Evolutionary conservation across 441 rosid genomes (phyloP).

Genomic region (California macrophylla): DNA sequence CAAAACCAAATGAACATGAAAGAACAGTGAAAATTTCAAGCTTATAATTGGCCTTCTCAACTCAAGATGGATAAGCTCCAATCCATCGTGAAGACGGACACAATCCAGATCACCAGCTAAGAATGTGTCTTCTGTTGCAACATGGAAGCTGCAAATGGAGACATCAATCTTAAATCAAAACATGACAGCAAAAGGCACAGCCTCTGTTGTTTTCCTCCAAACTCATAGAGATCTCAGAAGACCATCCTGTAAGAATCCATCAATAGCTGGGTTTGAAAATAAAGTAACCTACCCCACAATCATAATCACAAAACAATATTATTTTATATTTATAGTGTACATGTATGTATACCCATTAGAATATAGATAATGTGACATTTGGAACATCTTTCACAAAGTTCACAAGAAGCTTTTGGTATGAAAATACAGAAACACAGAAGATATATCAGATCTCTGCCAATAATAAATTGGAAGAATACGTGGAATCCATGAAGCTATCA

Average conservation of each 20-base stretch:
- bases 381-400: neutral
- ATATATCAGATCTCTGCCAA: neutral
- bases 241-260: neutral
- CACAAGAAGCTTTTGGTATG: neutral
- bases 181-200: neutral
- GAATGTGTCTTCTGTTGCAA: neutral
- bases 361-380: neutral
- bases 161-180: neutral
- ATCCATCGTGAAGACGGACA: no score
- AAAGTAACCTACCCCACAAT: neutral
- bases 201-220: neutral
- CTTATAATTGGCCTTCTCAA: no score
- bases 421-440: neutral
- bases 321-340: no score
- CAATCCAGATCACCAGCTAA: no score
- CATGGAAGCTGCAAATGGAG: neutral
- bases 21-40: no score
- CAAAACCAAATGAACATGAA: no score
- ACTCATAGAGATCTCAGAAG: neutral
- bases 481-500: neutral
- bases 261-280: slow-evolving; percentile 2
- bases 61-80: no score
- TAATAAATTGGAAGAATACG: neutral
- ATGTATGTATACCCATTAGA: neutral
- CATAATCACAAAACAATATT: neutral